Evolutionary conservation across 176 grass and related monocot species (phyloP), one percentile per base, ranked within the genome.

Genomic region (Poa annua): DNA sequence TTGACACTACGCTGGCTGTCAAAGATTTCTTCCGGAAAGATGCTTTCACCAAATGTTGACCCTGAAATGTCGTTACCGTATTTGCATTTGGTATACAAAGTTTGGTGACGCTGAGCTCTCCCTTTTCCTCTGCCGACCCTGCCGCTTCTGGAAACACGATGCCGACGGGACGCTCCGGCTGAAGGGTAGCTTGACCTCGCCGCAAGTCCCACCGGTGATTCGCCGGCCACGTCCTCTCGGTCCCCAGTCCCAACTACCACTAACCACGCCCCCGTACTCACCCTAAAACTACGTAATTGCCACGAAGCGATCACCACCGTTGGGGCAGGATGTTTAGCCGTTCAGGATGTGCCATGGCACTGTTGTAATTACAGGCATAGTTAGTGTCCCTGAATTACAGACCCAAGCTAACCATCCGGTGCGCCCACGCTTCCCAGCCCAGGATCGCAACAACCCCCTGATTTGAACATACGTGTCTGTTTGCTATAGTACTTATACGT

Each of bases 191-290:
- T 75, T 56, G 19, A 20, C 3, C 35, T 25, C 9, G 33, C 80
- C 59, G 62, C 81, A 42, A 41, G 14, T 15, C 7, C 47, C 33
- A 15, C 13, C 15, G 1, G 39, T 19, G 7, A 14, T 19, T 25
- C 8, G 12, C 14, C 36, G 3, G 52, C 57, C 88, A 82, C 84
- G 56, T 81, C 17, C 6, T 10, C 54, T 32, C 44, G 8, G 7
- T 19, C 21, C 6, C 32, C n/a, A n/a, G n/a, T 13, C 55, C 83
- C 57, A 90, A 86, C 80, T 39, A 90, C 79, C 79, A 29, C 47
- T 11, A 12, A 6, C 11, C 16, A 32, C n/a, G 29, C 80, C 88
- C 79, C 85, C 7, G 1, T 2, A 67, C 14, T 11, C 17, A 66
- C 38, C 34, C 2, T 19, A 3, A 13, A 24, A 89, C 35, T 78